These are phyloP conservation scores for Sugiyamaella americana DNA, from an alignment of 805 yeast species.

Conservation along the genomic window DNA sequence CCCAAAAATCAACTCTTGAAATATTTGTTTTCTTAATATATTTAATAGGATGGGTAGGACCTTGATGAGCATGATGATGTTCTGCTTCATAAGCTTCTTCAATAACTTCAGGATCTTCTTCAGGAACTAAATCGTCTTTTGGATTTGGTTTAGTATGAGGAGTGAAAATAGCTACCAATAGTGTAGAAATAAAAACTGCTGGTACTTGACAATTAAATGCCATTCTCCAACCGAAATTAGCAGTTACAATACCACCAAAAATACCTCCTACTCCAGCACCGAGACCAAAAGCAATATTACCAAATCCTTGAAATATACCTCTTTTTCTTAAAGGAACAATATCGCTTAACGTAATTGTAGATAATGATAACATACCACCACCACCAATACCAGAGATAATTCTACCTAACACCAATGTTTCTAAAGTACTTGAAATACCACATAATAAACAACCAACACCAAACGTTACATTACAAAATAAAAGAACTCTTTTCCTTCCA, in stretches of 20 bases:
- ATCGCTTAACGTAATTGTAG: slow-evolving; percentile 73
- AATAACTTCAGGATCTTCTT: slow-evolving; percentile 7
- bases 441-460: slow-evolving; percentile 44
- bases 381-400: slow-evolving; percentile 85
- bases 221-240: slow-evolving; percentile 57
- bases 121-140: slow-evolving; percentile 19
- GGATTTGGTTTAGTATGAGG: slow-evolving; percentile 1
- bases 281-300: slow-evolving; percentile 66
- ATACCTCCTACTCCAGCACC: slow-evolving; percentile 72
- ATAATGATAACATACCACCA: slow-evolving; percentile 74
- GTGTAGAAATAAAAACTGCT: slow-evolving; percentile 32
- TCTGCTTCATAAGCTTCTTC: slow-evolving; percentile 53
- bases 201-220: slow-evolving; percentile 39
- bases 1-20: slow-evolving; percentile 60
- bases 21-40: slow-evolving; percentile 40
- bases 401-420: slow-evolving; percentile 61
- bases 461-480: slow-evolving; percentile 39
- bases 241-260: slow-evolving; percentile 49
- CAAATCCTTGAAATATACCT: slow-evolving; percentile 78
- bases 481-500: slow-evolving; percentile 36
- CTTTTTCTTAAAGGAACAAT: slow-evolving; percentile 69
- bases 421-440: slow-evolving; percentile 49
- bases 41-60: background rate
- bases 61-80: background rate
- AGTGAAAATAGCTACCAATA: slow-evolving; percentile 24